Base-by-base conservation (phyloP, 768 basidiomycete species). In the Daedalea quercina region DNA sequence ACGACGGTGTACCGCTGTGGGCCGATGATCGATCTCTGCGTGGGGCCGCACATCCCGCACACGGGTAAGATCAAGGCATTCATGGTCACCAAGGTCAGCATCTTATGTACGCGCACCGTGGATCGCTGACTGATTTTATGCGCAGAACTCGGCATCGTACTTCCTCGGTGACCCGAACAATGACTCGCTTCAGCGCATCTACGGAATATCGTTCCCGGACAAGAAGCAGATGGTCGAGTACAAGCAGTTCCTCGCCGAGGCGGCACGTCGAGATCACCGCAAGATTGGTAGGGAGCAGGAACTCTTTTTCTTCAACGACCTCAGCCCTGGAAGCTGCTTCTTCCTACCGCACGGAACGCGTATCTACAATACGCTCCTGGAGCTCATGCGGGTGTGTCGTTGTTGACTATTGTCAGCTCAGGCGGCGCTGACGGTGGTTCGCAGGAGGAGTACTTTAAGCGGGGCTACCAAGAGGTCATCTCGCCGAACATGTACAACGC, bases 1-100 rank as follows among this genome's bases (percentile, higher is more conserved):
- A 94, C 96, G 42, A 99, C 96, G 9, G 94, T 99, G 17, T 99
- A 98, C 73, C 90, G 95, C 47, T 98, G 96, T 67, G 96, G 96
- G 31, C 94, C 96, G 37, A 93, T 99, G 87, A 84, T 99, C 52
- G 96, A 99, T 70, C 78, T 99, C 34, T 99, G 96, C 64, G 77
- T 94, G 34, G 96, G 96, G 28, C 96, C 96, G 22, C 96, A 99
- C 69, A 91, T 99, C 54, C 95, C 96, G 12, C 92, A 98, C 70
- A 97, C 96, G 2, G 94, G 94, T 42, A 89, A 85, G 65, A 97
- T 99, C 75, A 99, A 98, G 77, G 86, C 95, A 0, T 82, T 98
- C 67, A 92, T 95, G 81, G 78, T 99, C 61, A 94, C 93, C 56
- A 99, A 99, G 76, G 93, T 90, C 4, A 15, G 37, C 37, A 49